phyloP scores from a whole-genome alignment of 192 early-diverging fungal genomes.

The Coemansia sp. region DNA sequence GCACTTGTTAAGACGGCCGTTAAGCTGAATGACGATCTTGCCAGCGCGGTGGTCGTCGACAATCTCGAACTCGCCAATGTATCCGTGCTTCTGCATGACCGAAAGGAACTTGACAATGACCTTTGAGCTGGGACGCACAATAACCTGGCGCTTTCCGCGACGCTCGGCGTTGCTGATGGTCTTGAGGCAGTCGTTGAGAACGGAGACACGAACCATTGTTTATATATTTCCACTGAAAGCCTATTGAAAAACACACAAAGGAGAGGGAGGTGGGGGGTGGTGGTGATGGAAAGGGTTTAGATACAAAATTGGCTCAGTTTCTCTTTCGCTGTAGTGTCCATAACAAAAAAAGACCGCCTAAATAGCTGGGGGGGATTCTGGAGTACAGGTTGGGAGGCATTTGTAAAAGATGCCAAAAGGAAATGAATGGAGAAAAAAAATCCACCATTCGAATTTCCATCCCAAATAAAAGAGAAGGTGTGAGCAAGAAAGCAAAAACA shows the following conservation, averaged over 20 bases:
- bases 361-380: not conserved
- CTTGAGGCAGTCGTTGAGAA: constrained; percentile 96
- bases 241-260: not conserved
- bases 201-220: constrained; percentile 97
- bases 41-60: constrained; percentile 97
- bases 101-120: constrained; percentile 99
- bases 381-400: constrained; percentile 7
- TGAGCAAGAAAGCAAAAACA: not conserved
- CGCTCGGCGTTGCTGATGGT: constrained; percentile 99
- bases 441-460: constrained; percentile 6
- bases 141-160: constrained; percentile 96
- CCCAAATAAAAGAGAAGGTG: constrained; percentile 1
- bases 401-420: not conserved
- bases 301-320: constrained; percentile 8
- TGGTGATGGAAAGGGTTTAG: too few species aligned
- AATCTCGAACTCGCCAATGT: constrained; percentile 99
- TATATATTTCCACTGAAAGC: not conserved
- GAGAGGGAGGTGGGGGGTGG: not conserved
- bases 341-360: not conserved
- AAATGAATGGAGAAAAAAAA: not conserved
- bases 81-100: constrained; percentile 99
- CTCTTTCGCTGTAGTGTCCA: constrained; percentile 15
- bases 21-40: constrained; percentile 98
- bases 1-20: constrained; percentile 99
- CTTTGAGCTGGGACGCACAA: constrained; percentile 96